Conservation (phyloP, 2,329 filamentous ascomycete species). For the Diaporthe aspalathi region DNA sequence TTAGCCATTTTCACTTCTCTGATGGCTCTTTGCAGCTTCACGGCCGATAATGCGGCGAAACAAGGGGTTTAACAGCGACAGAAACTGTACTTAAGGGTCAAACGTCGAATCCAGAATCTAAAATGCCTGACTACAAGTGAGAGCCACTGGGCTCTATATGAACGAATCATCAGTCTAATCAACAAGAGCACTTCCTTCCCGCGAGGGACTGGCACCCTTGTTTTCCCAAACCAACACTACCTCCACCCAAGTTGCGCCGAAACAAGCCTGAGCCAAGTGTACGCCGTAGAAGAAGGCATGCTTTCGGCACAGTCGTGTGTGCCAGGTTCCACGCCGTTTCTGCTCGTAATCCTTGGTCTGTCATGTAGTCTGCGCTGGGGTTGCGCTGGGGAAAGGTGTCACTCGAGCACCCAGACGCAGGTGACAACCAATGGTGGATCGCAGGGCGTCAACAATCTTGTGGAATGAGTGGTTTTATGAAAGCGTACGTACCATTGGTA, state of each 20-base stretch:
- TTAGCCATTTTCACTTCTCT: neutral
- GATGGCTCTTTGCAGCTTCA: neutral
- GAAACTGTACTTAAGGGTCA: neutral
- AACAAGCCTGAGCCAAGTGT: neutral
- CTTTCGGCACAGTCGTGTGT: neutral
- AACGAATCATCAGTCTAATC: neutral
- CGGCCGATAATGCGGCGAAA: neutral
- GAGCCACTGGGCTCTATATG: neutral
- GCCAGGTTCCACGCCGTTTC: neutral
- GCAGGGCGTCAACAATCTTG: neutral
- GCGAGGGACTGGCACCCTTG: neutral
- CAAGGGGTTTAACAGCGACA: neutral
- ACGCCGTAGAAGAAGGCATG: neutral
- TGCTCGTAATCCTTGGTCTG: neutral
- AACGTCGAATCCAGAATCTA: neutral
- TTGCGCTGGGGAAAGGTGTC: no score
- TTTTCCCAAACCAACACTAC: neutral
- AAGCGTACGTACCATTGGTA: constrained; percentile 50
- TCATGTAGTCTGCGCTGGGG: neutral
- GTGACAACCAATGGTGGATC: neutral
- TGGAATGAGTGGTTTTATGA: neutral
- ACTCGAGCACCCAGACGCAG: constrained; percentile 13
- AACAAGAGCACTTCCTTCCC: neutral
- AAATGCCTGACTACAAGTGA: neutral
- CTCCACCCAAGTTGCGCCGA: neutral